Conservation (phyloP, 192 early-diverging fungal genomes). For the Entomortierella lignicola region DNA sequence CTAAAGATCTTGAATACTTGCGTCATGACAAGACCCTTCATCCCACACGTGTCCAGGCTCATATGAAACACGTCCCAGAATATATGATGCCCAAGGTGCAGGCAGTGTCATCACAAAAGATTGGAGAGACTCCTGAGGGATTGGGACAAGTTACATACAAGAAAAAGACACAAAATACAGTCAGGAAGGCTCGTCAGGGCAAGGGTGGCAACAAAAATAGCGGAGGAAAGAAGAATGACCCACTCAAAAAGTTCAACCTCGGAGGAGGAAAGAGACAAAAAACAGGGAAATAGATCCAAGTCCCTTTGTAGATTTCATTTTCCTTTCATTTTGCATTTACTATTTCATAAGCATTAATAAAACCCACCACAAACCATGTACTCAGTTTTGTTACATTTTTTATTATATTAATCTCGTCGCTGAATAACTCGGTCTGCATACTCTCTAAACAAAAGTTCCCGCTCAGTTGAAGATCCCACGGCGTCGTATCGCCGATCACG, state of each 20-base stretch:
- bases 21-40: constrained; percentile 93
- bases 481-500: constrained; percentile 73
- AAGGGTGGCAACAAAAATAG: constrained; percentile 12
- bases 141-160: constrained; percentile 37
- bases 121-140: constrained; percentile 39
- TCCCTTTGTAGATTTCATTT: background rate
- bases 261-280: constrained; percentile 53
- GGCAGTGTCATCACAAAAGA: constrained; percentile 46
- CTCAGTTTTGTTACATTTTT: background rate
- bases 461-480: constrained; percentile 66
- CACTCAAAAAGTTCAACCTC: constrained; percentile 49
- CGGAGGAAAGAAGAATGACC: constrained; percentile 54
- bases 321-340: background rate
- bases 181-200: constrained; percentile 31
- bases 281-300: constrained; percentile 12
- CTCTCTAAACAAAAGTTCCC: constrained; percentile 79
- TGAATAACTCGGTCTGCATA: constrained; percentile 59
- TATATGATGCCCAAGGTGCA: constrained; percentile 91
- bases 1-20: constrained; percentile 89
- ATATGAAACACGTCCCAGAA: constrained; percentile 93
- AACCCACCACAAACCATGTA: no score
- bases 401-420: constrained; percentile 19
- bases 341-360: constrained; percentile 7
- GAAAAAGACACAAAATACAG: constrained; percentile 48
- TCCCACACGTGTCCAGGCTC: constrained; percentile 81